A percentile compares a stretch with the other conserved stretches of the same genome.
Conservation (phyloP, 2,329 filamentous ascomycete genomes). For the Diaporthe sp. region DNA sequence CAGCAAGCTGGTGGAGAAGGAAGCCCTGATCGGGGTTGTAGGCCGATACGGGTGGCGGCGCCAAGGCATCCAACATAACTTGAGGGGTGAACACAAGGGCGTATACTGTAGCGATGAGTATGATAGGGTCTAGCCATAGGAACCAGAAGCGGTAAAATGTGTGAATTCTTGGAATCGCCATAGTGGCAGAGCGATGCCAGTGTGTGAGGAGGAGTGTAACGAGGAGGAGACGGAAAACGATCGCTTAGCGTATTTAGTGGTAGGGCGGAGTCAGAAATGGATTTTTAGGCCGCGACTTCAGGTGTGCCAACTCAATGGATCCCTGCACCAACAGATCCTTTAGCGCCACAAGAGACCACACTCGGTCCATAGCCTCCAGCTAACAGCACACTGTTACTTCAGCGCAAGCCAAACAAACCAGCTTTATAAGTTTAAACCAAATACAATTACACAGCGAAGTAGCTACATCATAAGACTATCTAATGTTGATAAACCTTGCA, state of each 20-base stretch:
- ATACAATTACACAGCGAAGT: slow-evolving; percentile 1
- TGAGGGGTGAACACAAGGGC: slow-evolving; percentile 39
- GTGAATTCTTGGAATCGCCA: slow-evolving; percentile 31
- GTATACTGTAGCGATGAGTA: slow-evolving; percentile 39
- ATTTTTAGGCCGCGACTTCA: not conserved
- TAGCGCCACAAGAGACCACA: too few species aligned
- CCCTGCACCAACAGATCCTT: not conserved
- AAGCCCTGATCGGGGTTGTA: slow-evolving; percentile 43
- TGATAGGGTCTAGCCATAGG: slow-evolving; percentile 41
- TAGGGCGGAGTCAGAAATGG: not conserved
- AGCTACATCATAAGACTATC: not conserved
- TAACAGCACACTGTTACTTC: too few species aligned
- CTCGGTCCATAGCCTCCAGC: too few species aligned
- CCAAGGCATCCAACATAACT: slow-evolving; percentile 41
- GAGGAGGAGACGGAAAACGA: not conserved
- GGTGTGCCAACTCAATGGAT: not conserved
- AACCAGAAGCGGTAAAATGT: slow-evolving; percentile 45
- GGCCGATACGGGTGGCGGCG: slow-evolving; percentile 37
- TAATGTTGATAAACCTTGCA: not conserved
- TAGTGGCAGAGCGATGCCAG: slow-evolving; percentile 2
- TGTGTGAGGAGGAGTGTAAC: not conserved
- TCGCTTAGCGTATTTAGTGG: not conserved
- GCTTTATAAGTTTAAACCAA: not conserved
- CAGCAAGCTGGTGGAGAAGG: slow-evolving; percentile 43
- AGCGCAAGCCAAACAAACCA: not conserved